Evolutionary conservation across 352 stramenopile genomes (phyloP), one percentile per base, ranked within the genome.

Genomic region (Pythium volutum): DNA sequence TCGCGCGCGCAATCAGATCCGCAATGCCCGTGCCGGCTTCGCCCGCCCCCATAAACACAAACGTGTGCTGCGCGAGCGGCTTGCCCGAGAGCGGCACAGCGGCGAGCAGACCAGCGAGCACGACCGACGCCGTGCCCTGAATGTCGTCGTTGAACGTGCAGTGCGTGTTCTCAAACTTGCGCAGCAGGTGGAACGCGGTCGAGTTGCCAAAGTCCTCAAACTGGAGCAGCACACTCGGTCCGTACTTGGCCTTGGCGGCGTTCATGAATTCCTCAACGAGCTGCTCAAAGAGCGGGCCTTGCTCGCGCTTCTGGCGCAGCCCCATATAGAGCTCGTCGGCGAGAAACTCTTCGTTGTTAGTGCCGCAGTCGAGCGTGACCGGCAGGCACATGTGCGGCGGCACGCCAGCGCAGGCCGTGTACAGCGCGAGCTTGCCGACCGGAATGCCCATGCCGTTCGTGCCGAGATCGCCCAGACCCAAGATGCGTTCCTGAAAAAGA

Each of bases 131-230:
- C 3, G 85, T 90, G 55, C 82, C 85, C 57, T 99, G 97, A 70
- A 99, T 99, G 68, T 99, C 97, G 79, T 99, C 97, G 74, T 98
- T 98, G 74, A 98, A 98, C 6, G 81, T 90, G 69, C 74, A 91
- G 70, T 93, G 87, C 29, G 79, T 92, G 64, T 89, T 77, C 68
- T 92, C 75, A 62, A 81, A 94, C 70, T 93, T 91, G 63, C 82
- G 82, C 60, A 96, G 71, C 45, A 96, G 59, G 55, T 90, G 68
- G 68, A 96, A 96, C 34, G 87, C 87, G 8, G 87, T 94, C 48
- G 81, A 86, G 74, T 94, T 94, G 63, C 84, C 85, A 65, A 96
- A 96, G 71, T 96, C 87, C 66, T 96, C 82, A 57, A 91, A 92
- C 75, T 93, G 79, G 22, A 97, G 79, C 52, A 97, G 69, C 58